Conservation (phyloP, 371 early-diverging fungal genomes). For the Rhizopus arrhizus region DNA sequence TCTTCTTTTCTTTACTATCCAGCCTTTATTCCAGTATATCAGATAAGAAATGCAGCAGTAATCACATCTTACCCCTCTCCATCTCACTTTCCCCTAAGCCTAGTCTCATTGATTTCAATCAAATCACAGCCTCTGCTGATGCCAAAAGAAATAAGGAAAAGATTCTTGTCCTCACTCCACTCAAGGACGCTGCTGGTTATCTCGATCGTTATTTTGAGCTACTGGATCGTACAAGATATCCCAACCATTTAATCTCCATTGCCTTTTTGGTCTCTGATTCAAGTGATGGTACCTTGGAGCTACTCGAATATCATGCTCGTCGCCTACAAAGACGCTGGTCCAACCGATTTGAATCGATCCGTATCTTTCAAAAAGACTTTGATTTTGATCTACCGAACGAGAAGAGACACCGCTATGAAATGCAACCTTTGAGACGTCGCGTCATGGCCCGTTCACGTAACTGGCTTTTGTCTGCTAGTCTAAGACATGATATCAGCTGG, state of each 20-base stretch:
- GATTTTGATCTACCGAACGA: conserved; percentile 54
- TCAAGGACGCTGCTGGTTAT: conserved; percentile 60
- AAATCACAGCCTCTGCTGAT: too few species aligned
- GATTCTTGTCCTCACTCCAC: conserved; percentile 59
- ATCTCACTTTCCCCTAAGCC: too few species aligned
- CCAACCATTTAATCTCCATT: conserved; percentile 56
- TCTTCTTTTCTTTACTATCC: too few species aligned
- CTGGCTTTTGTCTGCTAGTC: conserved; percentile 56
- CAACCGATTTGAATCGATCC: conserved; percentile 49
- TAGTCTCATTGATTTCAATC: too few species aligned
- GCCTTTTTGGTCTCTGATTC: conserved; percentile 67
- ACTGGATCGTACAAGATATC: conserved; percentile 53
- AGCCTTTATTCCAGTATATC: too few species aligned
- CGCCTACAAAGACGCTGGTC: conserved; percentile 20
- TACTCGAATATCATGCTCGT: conserved; percentile 43
- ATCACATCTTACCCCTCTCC: too few species aligned
- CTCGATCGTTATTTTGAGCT: conserved; percentile 62
- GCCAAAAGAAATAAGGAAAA: conserved; percentile 12
- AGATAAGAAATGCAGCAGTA: too few species aligned
- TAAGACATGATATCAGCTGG: conserved; percentile 56
- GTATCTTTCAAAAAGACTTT: conserved; percentile 61
- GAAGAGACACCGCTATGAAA: conserved; percentile 52
- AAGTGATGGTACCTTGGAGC: conserved; percentile 50
- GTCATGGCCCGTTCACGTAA: conserved; percentile 65
- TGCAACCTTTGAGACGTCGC: conserved; percentile 54